A percentile compares a stretch with the other conserved stretches of the same genome.
phyloP scores from a whole-genome alignment of 2,329 filamentous ascomycete species.

The Lomentospora prolificans region DNA sequence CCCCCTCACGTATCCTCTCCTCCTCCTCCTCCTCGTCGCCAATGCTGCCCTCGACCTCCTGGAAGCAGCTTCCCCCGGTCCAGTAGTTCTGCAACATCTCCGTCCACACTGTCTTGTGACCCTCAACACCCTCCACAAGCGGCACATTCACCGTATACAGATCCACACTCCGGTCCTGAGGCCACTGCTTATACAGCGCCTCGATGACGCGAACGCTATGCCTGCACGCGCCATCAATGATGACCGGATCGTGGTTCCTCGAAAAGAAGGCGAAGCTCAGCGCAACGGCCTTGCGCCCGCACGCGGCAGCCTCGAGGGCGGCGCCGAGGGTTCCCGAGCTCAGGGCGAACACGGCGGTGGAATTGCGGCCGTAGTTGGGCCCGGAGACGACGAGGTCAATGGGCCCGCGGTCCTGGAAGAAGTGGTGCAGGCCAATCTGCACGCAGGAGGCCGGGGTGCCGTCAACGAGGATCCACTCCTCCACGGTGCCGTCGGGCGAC shows the following conservation, averaged over 20 bases:
- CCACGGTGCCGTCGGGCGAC: slow-evolving; percentile 45
- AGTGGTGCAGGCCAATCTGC: slow-evolving; percentile 73
- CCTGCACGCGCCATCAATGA: slow-evolving; percentile 68
- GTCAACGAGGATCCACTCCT: slow-evolving; percentile 76
- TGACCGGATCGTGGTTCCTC: slow-evolving; percentile 68
- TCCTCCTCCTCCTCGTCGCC: slow-evolving; percentile 56
- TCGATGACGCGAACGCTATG: slow-evolving; percentile 72
- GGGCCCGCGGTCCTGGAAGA: slow-evolving; percentile 61
- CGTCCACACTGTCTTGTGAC: slow-evolving; percentile 69
- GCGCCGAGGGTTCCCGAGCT: slow-evolving; percentile 70
- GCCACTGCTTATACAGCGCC: slow-evolving; percentile 67
- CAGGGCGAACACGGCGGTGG: slow-evolving; percentile 68
- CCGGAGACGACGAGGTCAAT: slow-evolving; percentile 71
- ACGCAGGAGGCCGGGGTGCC: slow-evolving; percentile 74
- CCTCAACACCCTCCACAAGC: slow-evolving; percentile 63
- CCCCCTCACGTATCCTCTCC: slow-evolving; percentile 26
- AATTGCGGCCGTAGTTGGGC: slow-evolving; percentile 77
- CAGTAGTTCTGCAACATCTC: slow-evolving; percentile 86
- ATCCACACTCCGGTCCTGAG: slow-evolving; percentile 54
- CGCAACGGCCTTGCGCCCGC: slow-evolving; percentile 62
- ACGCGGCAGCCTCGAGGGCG: slow-evolving; percentile 68
- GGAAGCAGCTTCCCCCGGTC: slow-evolving; percentile 75
- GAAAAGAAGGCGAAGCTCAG: slow-evolving; percentile 86
- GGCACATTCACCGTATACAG: slow-evolving; percentile 92
- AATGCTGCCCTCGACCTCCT: slow-evolving; percentile 60